Evolutionary conservation across 768 basidiomycete species (phyloP).

Genomic region (Leccinum imitatum): DNA sequence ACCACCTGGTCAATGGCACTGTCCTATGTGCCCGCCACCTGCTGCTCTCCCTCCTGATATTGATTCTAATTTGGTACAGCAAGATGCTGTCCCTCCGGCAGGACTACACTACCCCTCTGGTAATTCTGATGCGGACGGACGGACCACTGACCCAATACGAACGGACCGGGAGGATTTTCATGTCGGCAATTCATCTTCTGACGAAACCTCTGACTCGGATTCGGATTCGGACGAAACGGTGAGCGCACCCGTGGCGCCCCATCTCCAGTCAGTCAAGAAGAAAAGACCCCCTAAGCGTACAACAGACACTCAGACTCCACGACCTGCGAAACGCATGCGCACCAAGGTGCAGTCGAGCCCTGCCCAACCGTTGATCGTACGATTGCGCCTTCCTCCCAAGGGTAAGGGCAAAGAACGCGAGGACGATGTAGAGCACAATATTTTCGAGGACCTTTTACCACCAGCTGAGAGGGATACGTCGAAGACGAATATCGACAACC

Average conservation of each 20-base stretch:
- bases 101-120: constrained; percentile 17
- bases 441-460: constrained; percentile 83
- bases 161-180: constrained; percentile 33
- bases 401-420: constrained; percentile 71
- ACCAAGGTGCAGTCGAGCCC: constrained; percentile 36
- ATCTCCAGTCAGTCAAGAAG: constrained; percentile 25
- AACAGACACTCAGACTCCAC: constrained; percentile 25
- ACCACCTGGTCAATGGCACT: constrained; percentile 79
- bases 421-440: constrained; percentile 55
- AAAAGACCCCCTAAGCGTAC: constrained; percentile 30
- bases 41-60: constrained; percentile 11
- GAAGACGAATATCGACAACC: constrained; percentile 58
- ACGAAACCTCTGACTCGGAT: constrained; percentile 35
- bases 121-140: constrained; percentile 29
- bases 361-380: constrained; percentile 42
- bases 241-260: constrained; percentile 14
- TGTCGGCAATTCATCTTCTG: constrained; percentile 35
- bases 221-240: constrained; percentile 27
- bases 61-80: constrained; percentile 16
- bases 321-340: constrained; percentile 47
- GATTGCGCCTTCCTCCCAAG: constrained; percentile 56
- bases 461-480: constrained; percentile 68
- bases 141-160: constrained; percentile 27
- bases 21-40: constrained; percentile 57
- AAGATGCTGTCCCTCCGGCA: constrained; percentile 45